Percentiles rank a stretch among this genome's conserved stretches.
phyloP scores from a whole-genome alignment of 2,329 filamentous ascomycete genomes.

The Myriangium duriaei region DNA sequence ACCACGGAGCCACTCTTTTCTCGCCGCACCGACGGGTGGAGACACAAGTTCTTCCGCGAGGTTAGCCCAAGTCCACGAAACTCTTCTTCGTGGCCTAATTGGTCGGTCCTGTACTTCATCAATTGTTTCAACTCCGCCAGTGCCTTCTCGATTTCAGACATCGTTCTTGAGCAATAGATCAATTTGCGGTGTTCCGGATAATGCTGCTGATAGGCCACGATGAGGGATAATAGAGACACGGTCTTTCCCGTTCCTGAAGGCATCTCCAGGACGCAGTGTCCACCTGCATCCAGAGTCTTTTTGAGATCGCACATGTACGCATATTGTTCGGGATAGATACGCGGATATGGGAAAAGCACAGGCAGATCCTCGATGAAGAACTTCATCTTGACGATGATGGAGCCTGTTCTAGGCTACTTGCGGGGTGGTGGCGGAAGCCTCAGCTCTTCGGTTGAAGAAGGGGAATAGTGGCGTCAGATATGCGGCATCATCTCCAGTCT shows the following conservation, averaged over 20 bases:
- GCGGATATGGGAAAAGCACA: slow-evolving; percentile 61
- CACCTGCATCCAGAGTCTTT: slow-evolving; percentile 78
- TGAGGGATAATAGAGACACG: slow-evolving; percentile 84
- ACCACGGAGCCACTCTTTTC: slow-evolving; percentile 93
- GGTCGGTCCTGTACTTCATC: slow-evolving; percentile 86
- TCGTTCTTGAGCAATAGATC: slow-evolving; percentile 94
- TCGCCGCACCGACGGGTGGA: slow-evolving; percentile 89
- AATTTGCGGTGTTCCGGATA: slow-evolving; percentile 89
- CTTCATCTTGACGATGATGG: too few species aligned
- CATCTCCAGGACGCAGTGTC: slow-evolving; percentile 97
- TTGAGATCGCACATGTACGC: slow-evolving; percentile 78
- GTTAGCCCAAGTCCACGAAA: slow-evolving; percentile 86
- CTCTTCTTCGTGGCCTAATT: slow-evolving; percentile 84
- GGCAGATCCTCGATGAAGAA: slow-evolving; percentile 66
- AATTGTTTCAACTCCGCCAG: slow-evolving; percentile 78
- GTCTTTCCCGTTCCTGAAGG: slow-evolving; percentile 98
- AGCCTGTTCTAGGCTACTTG: too few species aligned
- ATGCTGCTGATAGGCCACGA: slow-evolving; percentile 90
- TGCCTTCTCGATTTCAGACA: slow-evolving; percentile 99
- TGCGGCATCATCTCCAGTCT: too few species aligned
- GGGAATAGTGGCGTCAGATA: too few species aligned
- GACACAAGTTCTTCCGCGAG: slow-evolving; percentile 91
- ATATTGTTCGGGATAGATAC: slow-evolving; percentile 64
- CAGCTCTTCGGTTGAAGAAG: too few species aligned
- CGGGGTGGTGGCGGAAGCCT: too few species aligned